phyloP scores from a whole-genome alignment of 306 rosid genomes.

The Pyrus pyrifolia region DNA sequence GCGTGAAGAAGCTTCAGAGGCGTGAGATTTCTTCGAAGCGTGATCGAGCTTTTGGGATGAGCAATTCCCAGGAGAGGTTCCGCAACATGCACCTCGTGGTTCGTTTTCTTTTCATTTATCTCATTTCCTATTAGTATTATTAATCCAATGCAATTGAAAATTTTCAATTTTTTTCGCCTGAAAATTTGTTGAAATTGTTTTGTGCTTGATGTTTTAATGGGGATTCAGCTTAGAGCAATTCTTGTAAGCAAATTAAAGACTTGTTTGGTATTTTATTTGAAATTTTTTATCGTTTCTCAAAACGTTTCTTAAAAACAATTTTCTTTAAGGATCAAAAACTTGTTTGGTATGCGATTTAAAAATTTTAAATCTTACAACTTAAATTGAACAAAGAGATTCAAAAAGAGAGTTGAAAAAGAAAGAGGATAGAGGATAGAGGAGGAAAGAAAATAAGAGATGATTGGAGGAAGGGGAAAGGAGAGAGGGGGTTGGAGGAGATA shows the following conservation, averaged over 20 bases:
- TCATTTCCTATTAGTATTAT: neutral
- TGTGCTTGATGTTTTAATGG: neutral
- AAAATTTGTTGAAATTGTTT: neutral
- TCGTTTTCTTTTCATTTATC: neutral
- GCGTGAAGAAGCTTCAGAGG: conserved; percentile 57
- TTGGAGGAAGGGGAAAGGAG: too few species aligned
- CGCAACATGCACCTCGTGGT: conserved; percentile 67
- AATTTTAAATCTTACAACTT: too few species aligned
- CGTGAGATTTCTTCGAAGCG: conserved; percentile 68
- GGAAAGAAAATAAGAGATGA: too few species aligned
- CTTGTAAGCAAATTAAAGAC: neutral
- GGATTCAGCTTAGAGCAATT: neutral
- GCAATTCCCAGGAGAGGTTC: conserved; percentile 59
- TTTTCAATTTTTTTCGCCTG: neutral
- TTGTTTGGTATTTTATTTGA: too few species aligned
- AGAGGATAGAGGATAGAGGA: too few species aligned
- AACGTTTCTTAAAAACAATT: too few species aligned
- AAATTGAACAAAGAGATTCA: too few species aligned
- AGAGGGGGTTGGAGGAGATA: too few species aligned
- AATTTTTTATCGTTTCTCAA: too few species aligned
- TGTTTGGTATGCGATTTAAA: too few species aligned
- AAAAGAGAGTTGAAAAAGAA: too few species aligned
- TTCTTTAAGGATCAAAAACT: too few species aligned
- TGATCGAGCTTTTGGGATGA: conserved; percentile 48
- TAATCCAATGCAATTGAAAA: neutral